phyloP scores from a whole-genome alignment of 2,329 filamentous ascomycete genomes.

The Incumbomyces lentus region DNA sequence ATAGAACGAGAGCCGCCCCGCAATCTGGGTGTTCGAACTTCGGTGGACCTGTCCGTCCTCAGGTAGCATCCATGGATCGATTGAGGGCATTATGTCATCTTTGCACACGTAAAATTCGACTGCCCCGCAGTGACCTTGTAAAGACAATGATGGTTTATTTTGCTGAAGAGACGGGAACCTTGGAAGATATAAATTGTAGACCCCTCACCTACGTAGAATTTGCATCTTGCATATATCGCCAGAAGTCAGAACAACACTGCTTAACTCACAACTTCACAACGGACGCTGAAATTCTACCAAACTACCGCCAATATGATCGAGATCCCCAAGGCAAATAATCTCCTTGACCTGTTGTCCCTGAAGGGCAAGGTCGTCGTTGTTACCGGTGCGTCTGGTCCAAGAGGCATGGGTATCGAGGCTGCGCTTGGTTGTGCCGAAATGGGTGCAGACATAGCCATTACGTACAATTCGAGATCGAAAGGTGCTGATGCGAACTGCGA shows the following conservation, averaged over 20 bases:
- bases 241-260: background rate
- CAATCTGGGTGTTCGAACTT: no score
- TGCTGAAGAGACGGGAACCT: no score
- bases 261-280: background rate
- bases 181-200: background rate
- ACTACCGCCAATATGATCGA: constrained; percentile 17
- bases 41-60: no score
- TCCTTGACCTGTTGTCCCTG: constrained; percentile 37
- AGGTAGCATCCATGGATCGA: no score
- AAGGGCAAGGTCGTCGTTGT: constrained; percentile 39
- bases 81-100: no score
- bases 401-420: constrained; percentile 56
- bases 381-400: constrained; percentile 40
- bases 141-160: no score
- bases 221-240: background rate
- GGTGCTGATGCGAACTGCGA: constrained; percentile 58
- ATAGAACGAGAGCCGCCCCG: no score
- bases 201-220: background rate
- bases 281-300: background rate
- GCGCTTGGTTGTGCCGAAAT: constrained; percentile 56
- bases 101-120: no score
- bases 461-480: constrained; percentile 51
- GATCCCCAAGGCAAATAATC: constrained; percentile 16
- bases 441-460: constrained; percentile 56
- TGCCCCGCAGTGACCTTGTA: no score